Base-by-base conservation (phyloP, 805 yeast species). In the Saturnispora galanensis region DNA sequence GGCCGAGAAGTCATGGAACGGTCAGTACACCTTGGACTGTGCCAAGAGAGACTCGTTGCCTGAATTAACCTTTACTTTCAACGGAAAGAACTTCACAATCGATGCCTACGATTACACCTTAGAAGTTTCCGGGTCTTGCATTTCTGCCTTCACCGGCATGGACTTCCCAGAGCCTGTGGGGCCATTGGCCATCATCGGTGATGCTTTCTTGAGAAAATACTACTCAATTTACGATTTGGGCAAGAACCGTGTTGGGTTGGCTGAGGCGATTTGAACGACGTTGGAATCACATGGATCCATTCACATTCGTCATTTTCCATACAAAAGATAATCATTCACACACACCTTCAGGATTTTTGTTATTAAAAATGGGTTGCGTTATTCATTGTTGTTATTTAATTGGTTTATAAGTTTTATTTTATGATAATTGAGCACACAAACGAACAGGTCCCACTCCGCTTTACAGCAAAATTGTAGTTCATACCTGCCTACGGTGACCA, bases 91-190 rank as follows among this genome's bases (percentile, higher is more conserved):
- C 73, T 93, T 89, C 73, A 84, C 96, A 43, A 79, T 93, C 62
- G 60, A 82, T 50, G 82, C 98, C 34, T 81, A 78, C 60, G 98
- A 93, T 64, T 93, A 93, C 75, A 86, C 90, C 48, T 75, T 93
- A 66, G 97, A 93, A 67, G 84, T 87, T 35, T 78, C 93, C 48
- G 98, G 97, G 36, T 79, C 95, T 37, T 93, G 98, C 75, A 83
- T 90, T 58, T 89, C 97, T 48, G 95, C 95, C 7, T 85, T 93
- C 73, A 88, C 95, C 35, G 95, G 96, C 56, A 79, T 93, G 90
- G 98, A 93, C 63, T 78, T 93, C 79, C 97, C 97, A 44, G 86
- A 81, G 58, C 97, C 97, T 50, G 82, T 90, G 58, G 97, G 97
- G 48, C 97, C 96, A 54, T 68, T 93, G 68, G 95, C 97, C 47